These are phyloP conservation scores for Pythium utonaiense DNA, from an alignment of 352 stramenopile genomes.

Conservation along the genomic window DNA sequence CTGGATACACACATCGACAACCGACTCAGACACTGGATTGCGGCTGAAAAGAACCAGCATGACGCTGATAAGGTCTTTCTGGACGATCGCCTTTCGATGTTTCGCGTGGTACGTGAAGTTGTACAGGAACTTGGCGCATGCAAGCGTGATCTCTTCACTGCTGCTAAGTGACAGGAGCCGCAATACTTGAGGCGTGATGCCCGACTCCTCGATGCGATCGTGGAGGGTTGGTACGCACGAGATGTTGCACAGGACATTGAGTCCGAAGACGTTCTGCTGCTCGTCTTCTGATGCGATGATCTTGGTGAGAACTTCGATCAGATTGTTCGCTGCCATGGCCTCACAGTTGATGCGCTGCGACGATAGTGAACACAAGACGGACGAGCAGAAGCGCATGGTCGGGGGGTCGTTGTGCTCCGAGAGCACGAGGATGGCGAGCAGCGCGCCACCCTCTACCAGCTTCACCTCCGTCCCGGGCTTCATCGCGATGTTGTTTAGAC, in stretches of 20 bases:
- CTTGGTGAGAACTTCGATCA: conserved; percentile 67
- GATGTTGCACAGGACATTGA: conserved; percentile 81
- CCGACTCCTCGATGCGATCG: conserved; percentile 66
- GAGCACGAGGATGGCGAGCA: conserved; percentile 65
- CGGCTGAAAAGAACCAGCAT: conserved; percentile 41
- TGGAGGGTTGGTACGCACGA: conserved; percentile 57
- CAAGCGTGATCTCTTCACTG: conserved; percentile 47
- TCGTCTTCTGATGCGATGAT: conserved; percentile 43
- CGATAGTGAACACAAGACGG: conserved; percentile 71
- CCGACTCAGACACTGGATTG: conserved; percentile 20
- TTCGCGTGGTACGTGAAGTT: conserved; percentile 68
- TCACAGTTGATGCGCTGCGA: conserved; percentile 68
- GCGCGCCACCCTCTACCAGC: conserved; percentile 62
- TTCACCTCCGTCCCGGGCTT: conserved; percentile 49
- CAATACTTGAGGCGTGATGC: conserved; percentile 44
- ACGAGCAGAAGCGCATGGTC: conserved; percentile 67
- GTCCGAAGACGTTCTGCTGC: conserved; percentile 67
- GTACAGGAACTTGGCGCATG: conserved; percentile 60
- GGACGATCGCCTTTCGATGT: conserved; percentile 51
- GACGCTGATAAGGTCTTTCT: conserved; percentile 48
- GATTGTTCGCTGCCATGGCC: conserved; percentile 57
- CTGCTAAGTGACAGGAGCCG: conserved; percentile 43
- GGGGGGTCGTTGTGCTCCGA: conserved; percentile 67
- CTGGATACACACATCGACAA: conserved; percentile 62
- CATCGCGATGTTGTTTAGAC: conserved; percentile 70